Conservation (phyloP, 495 filamentous ascomycete species). For the Aspergillus heteromorphus region DNA sequence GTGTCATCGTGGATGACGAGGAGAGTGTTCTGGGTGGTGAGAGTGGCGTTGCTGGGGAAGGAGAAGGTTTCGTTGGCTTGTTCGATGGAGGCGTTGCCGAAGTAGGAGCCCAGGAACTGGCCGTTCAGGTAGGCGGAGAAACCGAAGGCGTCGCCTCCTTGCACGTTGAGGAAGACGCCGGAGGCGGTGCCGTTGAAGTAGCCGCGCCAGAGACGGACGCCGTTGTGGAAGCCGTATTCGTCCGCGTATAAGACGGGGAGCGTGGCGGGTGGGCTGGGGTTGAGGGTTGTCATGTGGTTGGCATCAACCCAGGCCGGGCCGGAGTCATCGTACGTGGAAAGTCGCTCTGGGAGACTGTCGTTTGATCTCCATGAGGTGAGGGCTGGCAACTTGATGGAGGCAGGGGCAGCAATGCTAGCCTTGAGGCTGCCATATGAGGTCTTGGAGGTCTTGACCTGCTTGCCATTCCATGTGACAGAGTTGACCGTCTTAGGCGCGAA, state of each 20-base stretch:
- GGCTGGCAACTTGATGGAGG: conserved; percentile 44
- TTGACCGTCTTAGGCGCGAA: conserved; percentile 48
- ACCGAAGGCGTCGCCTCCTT: conserved; percentile 60
- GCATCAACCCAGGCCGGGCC: conserved; percentile 50
- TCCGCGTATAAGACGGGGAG: conserved; percentile 52
- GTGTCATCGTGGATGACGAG: conserved; percentile 71
- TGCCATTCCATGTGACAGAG: conserved; percentile 54
- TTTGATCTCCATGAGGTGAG: conserved; percentile 59
- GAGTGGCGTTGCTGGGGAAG: conserved; percentile 43
- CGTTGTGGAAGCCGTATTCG: conserved; percentile 71
- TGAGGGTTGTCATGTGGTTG: conserved; percentile 52
- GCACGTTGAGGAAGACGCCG: conserved; percentile 51
- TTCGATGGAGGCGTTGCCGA: conserved; percentile 44
- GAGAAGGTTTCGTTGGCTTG: conserved; percentile 27
- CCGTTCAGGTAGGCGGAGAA: conserved; percentile 51
- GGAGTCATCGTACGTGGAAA: conserved; percentile 55
- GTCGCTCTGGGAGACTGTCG: conserved; percentile 65
- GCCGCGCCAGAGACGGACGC: conserved; percentile 62
- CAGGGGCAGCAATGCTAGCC: conserved; percentile 38
- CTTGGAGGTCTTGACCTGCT: conserved; percentile 27
- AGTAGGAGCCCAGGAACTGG: conserved; percentile 48
- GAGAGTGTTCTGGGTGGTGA: conserved; percentile 41
- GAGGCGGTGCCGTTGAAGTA: conserved; percentile 55
- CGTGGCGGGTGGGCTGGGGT: conserved; percentile 53
- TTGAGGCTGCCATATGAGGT: conserved; percentile 45